Evolutionary conservation across 2,329 filamentous ascomycete genomes (phyloP).

Genomic region (Epichloe festucae): DNA sequence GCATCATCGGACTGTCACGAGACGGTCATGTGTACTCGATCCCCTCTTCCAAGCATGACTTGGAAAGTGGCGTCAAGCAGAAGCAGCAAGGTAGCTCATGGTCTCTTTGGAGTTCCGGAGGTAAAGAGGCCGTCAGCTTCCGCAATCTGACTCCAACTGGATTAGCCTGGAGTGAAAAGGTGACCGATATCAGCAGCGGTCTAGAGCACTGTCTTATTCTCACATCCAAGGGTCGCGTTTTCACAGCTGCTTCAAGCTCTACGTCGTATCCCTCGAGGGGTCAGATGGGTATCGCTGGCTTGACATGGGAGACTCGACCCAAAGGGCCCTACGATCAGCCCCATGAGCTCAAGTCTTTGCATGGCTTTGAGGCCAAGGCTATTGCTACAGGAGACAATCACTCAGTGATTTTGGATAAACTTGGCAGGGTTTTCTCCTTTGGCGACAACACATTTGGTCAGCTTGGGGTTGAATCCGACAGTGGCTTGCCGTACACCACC

Average conservation of each 20-base stretch:
- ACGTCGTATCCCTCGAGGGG: conserved; percentile 68
- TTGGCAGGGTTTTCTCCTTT: conserved; percentile 72
- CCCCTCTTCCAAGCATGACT: conserved; percentile 62
- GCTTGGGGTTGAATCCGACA: conserved; percentile 63
- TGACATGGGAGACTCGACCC: conserved; percentile 69
- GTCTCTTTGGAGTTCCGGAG: conserved; percentile 52
- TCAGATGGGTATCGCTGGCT: conserved; percentile 74
- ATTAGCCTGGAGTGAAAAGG: conserved; percentile 55
- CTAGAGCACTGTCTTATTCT: conserved; percentile 78
- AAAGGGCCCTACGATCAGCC: conserved; percentile 66
- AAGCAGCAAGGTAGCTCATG: conserved; percentile 46
- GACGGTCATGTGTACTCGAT: conserved; percentile 75
- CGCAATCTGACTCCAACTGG: conserved; percentile 54
- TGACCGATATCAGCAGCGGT: conserved; percentile 64
- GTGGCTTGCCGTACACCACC: conserved; percentile 50
- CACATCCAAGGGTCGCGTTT: conserved; percentile 74
- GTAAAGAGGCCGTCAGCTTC: conserved; percentile 46
- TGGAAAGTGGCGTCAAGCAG: conserved; percentile 47
- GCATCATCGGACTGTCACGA: conserved; percentile 65
- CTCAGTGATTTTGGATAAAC: conserved; percentile 62
- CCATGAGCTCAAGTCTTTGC: conserved; percentile 63
- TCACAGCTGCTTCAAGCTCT: conserved; percentile 72
- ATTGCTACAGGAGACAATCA: conserved; percentile 82
- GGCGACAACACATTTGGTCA: conserved; percentile 90
- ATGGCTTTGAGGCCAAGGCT: conserved; percentile 55